Percentiles rank a stretch among this genome's conserved stretches.
These are phyloP conservation scores for Cyberlindnera suaveolens DNA, from an alignment of 805 yeast genomes.

Conservation along the genomic window DNA sequence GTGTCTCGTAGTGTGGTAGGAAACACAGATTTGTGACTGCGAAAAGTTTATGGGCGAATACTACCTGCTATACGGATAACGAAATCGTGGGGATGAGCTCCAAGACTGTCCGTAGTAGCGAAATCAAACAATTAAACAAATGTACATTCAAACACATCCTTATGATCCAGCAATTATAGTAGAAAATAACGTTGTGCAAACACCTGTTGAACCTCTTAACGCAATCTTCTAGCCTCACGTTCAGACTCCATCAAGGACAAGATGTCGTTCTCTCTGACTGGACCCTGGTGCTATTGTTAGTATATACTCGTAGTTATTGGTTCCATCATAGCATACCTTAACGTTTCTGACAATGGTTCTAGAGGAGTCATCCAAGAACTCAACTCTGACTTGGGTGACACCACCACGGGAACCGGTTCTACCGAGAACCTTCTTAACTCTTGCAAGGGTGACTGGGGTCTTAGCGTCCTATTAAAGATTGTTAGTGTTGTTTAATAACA, in stretches of 20 bases:
- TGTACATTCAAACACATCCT: constrained; percentile 25
- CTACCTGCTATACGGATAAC: too few relatives aligned
- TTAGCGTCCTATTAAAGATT: constrained; percentile 21
- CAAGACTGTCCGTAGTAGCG: neutral
- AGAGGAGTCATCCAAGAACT: constrained; percentile 90
- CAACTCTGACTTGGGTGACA: constrained; percentile 98
- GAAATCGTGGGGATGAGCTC: too few relatives aligned
- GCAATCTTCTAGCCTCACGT: constrained; percentile 97
- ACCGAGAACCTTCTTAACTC: constrained; percentile 98
- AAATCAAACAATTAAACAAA: constrained; percentile 16
- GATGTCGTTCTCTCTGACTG: constrained; percentile 97
- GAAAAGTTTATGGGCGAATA: too few relatives aligned
- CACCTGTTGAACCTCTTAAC: constrained; percentile 40
- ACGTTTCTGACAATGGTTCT: constrained; percentile 97
- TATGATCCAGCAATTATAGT: constrained; percentile 11
- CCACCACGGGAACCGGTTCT: constrained; percentile 99
- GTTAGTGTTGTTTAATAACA: neutral
- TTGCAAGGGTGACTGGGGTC: constrained; percentile 91
- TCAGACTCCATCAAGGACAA: constrained; percentile 99
- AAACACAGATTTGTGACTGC: too few relatives aligned
- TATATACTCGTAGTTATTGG: neutral
- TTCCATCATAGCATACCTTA: constrained; percentile 36
- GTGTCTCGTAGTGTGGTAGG: too few relatives aligned
- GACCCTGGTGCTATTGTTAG: constrained; percentile 42
- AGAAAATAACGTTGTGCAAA: constrained; percentile 10